phyloP scores from a whole-genome alignment of 495 filamentous ascomycete genomes.

The Bacidia rubella region DNA sequence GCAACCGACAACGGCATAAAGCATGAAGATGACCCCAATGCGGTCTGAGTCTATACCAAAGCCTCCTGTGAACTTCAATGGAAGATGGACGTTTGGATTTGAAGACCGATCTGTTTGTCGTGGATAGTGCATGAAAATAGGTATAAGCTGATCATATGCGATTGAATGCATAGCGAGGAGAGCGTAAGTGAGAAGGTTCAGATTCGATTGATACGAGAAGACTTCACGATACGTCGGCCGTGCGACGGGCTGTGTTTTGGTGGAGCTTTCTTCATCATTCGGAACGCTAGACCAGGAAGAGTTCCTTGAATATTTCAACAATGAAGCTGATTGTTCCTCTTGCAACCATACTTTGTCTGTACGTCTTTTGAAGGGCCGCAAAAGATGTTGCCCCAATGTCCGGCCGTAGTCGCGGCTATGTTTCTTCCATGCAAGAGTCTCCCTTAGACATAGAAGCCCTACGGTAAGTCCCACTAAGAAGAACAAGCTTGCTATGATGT shows the following conservation, averaged over 20 bases:
- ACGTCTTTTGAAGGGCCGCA: conserved; percentile 21
- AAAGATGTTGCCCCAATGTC: conserved; percentile 41
- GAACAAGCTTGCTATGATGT: conserved; percentile 56
- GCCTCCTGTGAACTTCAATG: conserved; percentile 67
- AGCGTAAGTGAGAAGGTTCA: conserved; percentile 65
- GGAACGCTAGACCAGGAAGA: conserved; percentile 5
- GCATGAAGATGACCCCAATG: conserved; percentile 65
- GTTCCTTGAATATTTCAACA: conserved; percentile 12
- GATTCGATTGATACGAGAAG: conserved; percentile 58
- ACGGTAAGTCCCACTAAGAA: conserved; percentile 60
- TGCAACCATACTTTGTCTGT: conserved; percentile 18
- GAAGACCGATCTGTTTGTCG: conserved; percentile 31
- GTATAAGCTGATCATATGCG: conserved; percentile 67
- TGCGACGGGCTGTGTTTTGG: conserved; percentile 16
- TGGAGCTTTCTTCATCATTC: conserved; percentile 3
- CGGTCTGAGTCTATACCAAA: conserved; percentile 56
- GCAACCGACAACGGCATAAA: conserved; percentile 59
- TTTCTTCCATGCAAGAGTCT: conserved; percentile 57
- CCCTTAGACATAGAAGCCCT: conserved; percentile 60
- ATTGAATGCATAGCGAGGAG: conserved; percentile 63
- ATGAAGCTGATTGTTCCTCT: conserved; percentile 27
- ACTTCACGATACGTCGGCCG: conserved; percentile 46
- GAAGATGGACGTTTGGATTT: conserved; percentile 48
- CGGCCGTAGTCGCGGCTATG: conserved; percentile 55
- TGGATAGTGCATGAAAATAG: conserved; percentile 71